Evolutionary conservation across 306 rosid genomes (phyloP).

Genomic region (Abrus precatorius): DNA sequence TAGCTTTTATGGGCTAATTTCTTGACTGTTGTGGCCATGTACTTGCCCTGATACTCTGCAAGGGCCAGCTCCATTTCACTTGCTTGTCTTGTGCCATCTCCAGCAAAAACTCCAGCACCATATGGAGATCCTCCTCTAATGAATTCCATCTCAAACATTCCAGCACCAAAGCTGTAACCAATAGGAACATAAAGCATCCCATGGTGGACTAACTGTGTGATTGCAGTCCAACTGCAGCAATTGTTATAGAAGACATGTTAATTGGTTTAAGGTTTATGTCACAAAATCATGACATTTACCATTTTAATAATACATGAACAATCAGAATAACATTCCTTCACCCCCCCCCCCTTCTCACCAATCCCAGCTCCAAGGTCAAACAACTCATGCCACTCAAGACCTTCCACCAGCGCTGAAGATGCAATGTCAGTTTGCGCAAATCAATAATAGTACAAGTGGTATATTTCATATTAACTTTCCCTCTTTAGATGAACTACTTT

Average conservation of each 20-base stretch:
- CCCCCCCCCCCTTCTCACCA: neutral
- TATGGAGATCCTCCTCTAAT: conserved; percentile 80
- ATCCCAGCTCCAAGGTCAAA: neutral
- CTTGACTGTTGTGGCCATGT: conserved; percentile 75
- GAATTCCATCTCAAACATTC: conserved; percentile 67
- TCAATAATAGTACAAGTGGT: no score
- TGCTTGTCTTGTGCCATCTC: conserved; percentile 72
- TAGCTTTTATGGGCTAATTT: conserved; percentile 49
- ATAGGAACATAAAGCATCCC: conserved; percentile 85
- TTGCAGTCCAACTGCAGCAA: conserved; percentile 77
- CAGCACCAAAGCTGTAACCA: conserved; percentile 76
- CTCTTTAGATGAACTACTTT: neutral
- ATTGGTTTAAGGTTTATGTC: neutral
- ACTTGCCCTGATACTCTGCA: conserved; percentile 77
- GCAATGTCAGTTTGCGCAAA: no score
- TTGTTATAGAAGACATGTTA: neutral
- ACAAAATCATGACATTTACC: neutral
- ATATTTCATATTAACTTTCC: neutral
- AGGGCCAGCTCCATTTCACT: conserved; percentile 65
- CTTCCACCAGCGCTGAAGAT: no score
- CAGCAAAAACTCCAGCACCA: conserved; percentile 76
- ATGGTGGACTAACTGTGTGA: conserved; percentile 78
- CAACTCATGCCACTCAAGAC: neutral
- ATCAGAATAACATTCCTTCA: neutral
- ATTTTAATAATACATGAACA: neutral